These are phyloP conservation scores for Agrocybe pediades DNA, from an alignment of 768 basidiomycete species.

Conservation along the genomic window DNA sequence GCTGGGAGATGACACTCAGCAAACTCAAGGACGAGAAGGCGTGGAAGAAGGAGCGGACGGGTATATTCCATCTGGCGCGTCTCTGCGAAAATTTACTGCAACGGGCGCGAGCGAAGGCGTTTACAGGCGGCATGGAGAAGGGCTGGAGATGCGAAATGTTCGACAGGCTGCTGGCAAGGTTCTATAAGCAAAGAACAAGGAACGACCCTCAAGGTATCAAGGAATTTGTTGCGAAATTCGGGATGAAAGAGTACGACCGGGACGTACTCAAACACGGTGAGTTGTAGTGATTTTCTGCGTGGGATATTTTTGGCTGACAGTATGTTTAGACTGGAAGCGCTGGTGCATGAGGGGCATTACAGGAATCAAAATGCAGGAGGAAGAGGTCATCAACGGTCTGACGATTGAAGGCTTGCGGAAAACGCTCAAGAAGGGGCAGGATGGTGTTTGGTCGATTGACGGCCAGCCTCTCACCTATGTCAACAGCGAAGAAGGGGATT, in stretches of 20 bases:
- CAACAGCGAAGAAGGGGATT: constrained; percentile 8
- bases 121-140: constrained; percentile 29
- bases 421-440: constrained; percentile 18
- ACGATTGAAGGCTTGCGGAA: constrained; percentile 25
- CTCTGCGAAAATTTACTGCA: constrained; percentile 35
- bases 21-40: constrained; percentile 21
- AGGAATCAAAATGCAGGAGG: constrained; percentile 36
- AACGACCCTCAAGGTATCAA: constrained; percentile 34
- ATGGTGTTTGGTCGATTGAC: constrained; percentile 20
- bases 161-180: constrained; percentile 42
- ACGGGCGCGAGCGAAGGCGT: constrained; percentile 30
- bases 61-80: constrained; percentile 42
- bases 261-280: constrained; percentile 39
- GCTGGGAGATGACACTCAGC: constrained; percentile 37
- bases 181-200: constrained; percentile 41
- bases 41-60: constrained; percentile 39
- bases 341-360: constrained; percentile 39
- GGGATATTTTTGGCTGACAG: background rate
- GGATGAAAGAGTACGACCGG: constrained; percentile 36
- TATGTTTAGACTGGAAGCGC: constrained; percentile 35
- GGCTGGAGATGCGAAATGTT: constrained; percentile 44
- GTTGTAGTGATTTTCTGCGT: constrained; percentile 8
- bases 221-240: constrained; percentile 36
- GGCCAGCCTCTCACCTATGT: constrained; percentile 14
- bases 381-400: constrained; percentile 34